Percentiles rank a stretch among this genome's conserved stretches.
Conservation (phyloP, 2,329 filamentous ascomycete species). For the Xylaria hypoxylon region DNA sequence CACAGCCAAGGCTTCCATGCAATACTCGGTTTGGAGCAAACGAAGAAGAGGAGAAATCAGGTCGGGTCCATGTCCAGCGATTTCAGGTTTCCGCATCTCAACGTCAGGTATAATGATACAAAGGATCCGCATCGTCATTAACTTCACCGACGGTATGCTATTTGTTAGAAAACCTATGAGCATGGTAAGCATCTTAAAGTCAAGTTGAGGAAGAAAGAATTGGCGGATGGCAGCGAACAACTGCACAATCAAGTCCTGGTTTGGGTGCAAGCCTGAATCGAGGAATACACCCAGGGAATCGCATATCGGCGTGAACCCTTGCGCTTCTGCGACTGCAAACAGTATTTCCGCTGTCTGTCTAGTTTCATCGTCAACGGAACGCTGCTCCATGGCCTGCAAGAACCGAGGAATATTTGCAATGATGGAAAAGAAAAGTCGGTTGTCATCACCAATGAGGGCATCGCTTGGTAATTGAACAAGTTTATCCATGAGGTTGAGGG, state of each 20-base stretch:
- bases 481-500: constrained; percentile 80
- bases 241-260: constrained; percentile 80
- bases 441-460: constrained; percentile 82
- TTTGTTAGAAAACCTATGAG: constrained; percentile 93
- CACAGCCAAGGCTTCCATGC: constrained; percentile 90
- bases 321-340: constrained; percentile 76
- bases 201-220: constrained; percentile 82
- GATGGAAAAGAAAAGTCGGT: constrained; percentile 84
- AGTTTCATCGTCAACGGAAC: constrained; percentile 65
- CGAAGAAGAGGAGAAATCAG: constrained; percentile 92
- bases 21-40: constrained; percentile 91
- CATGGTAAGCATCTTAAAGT: constrained; percentile 88
- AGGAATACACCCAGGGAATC: constrained; percentile 78
- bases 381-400: constrained; percentile 79
- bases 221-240: constrained; percentile 79
- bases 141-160: constrained; percentile 86
- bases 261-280: constrained; percentile 72
- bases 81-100: constrained; percentile 91
- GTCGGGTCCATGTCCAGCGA: constrained; percentile 91
- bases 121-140: constrained; percentile 91
- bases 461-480: constrained; percentile 84
- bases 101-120: constrained; percentile 87
- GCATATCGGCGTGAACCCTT: constrained; percentile 75
- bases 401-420: constrained; percentile 93
- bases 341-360: constrained; percentile 76